Evolutionary conservation across 345 rosid species (phyloP), one percentile per base, ranked within the genome.

Genomic region (Mercurialis annua): DNA sequence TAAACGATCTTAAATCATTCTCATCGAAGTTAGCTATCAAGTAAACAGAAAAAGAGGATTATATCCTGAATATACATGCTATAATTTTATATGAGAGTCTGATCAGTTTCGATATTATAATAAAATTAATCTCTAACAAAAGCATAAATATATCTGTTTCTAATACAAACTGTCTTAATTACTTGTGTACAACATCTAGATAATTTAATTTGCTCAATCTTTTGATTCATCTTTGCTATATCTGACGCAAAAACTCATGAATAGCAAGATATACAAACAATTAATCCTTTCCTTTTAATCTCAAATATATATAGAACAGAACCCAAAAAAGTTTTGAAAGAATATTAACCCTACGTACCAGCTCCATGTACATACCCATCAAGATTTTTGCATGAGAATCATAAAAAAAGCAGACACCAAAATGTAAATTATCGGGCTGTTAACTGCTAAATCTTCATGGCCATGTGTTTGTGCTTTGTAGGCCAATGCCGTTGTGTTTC

Each of bases 401-500:
- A 14, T 17, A 33, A 36, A 14, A 5, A 3, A 20, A 34, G 34
- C 3, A 24, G 10, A 31, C 20, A 20, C 10, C 33, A n/a, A 31
- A 31, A 24, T 59, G 24, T 60, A 12, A 18, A 16, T 44, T 17
- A 31, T 15, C 27, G 52, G 44, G 56, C 44, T 47, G 50, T 29
- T 53, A n/a, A 2, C 26, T 42, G 26, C 27, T 2, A 10, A n/a
- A 42, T 20, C 20, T 73, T 85, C 81, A 85, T 42, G 85, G 86
- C 23, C 38, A 69, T 49, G 59, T 51, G 56, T 67, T 66, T 44
- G 70, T 59, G 58, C 82, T 86, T 52, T 80, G 77, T 33, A 82
- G 51, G 23, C 90, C 86, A 47, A 78, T 67, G 62, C 20, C 73
- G 63, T 88, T 86, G 79, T 88, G 94, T 73, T 64, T 63, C 79